These are phyloP conservation scores for Salix dunnii DNA, from an alignment of 345 rosid genomes.

Conservation along the genomic window DNA sequence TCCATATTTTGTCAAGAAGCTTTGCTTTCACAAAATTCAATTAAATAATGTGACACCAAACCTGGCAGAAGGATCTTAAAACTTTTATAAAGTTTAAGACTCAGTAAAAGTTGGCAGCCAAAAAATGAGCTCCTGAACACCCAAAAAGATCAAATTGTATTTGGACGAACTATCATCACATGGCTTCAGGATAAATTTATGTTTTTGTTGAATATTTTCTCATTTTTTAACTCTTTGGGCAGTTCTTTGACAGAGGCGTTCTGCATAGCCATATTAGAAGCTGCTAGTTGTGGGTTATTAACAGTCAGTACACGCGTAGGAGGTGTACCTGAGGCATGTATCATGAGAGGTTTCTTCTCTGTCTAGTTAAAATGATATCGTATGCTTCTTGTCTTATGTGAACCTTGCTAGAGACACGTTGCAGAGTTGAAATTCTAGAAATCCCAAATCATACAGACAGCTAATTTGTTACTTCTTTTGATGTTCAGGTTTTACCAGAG, in stretches of 20 bases:
- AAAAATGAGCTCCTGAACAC: neutral
- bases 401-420: neutral
- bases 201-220: neutral
- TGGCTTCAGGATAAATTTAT: neutral
- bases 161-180: neutral
- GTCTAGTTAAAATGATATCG: neutral
- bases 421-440: constrained; percentile 3
- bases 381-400: neutral
- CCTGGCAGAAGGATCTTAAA: neutral
- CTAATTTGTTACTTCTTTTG: neutral
- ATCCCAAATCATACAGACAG: neutral
- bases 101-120: neutral
- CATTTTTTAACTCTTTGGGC: constrained; percentile 15
- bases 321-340: constrained; percentile 93
- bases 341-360: neutral
- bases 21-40: neutral
- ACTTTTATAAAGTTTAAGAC: neutral
- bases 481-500: constrained; percentile 77
- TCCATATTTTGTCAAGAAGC: neutral
- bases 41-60: neutral
- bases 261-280: constrained; percentile 97
- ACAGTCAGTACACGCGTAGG: constrained; percentile 96
- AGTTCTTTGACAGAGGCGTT: constrained; percentile 98
- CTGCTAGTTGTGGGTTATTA: constrained; percentile 93
- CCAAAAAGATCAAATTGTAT: neutral